phyloP scores from a whole-genome alignment of 1,284 basidiomycete genomes.

The Boletellus deceptivus region DNA sequence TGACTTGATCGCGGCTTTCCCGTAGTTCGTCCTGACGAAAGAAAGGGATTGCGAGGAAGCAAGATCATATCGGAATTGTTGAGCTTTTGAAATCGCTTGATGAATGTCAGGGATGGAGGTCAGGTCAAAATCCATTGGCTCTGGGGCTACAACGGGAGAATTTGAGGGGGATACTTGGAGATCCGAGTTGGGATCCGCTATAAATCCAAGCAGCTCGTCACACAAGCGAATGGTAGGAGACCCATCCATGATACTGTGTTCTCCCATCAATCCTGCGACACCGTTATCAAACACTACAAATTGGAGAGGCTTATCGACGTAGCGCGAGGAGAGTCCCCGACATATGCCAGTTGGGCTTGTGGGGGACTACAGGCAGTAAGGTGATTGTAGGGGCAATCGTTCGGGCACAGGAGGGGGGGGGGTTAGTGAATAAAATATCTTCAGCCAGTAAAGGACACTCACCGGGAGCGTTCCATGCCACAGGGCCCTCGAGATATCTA shows the following conservation, averaged over 20 bases:
- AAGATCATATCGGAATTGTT: slow-evolving; percentile 57
- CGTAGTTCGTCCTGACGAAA: slow-evolving; percentile 73
- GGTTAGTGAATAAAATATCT: background rate
- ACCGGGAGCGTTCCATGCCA: slow-evolving; percentile 67
- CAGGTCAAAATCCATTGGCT: slow-evolving; percentile 66
- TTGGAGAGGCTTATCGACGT: slow-evolving; percentile 84
- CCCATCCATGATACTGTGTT: slow-evolving; percentile 92
- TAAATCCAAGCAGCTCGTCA: slow-evolving; percentile 65
- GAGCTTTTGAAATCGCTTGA: slow-evolving; percentile 55
- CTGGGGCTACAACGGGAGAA: slow-evolving; percentile 27
- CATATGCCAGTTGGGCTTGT: slow-evolving; percentile 13
- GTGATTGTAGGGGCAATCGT: background rate
- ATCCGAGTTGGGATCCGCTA: slow-evolving; percentile 60
- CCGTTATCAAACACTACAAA: slow-evolving; percentile 81
- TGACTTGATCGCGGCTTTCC: slow-evolving; percentile 84
- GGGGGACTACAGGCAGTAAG: slow-evolving; percentile 9
- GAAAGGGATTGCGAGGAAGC: slow-evolving; percentile 66
- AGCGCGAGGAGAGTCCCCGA: slow-evolving; percentile 65
- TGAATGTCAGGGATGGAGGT: slow-evolving; percentile 40
- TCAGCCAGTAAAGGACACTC: slow-evolving; percentile 2
- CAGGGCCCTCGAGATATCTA: slow-evolving; percentile 60
- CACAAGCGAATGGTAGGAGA: slow-evolving; percentile 60
- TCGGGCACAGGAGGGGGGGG: background rate
- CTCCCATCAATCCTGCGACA: slow-evolving; percentile 82
- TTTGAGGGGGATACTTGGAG: slow-evolving; percentile 41